Evolutionary conservation across 192 early-diverging fungal genomes (phyloP).

Genomic region (Diversispora eburnea): DNA sequence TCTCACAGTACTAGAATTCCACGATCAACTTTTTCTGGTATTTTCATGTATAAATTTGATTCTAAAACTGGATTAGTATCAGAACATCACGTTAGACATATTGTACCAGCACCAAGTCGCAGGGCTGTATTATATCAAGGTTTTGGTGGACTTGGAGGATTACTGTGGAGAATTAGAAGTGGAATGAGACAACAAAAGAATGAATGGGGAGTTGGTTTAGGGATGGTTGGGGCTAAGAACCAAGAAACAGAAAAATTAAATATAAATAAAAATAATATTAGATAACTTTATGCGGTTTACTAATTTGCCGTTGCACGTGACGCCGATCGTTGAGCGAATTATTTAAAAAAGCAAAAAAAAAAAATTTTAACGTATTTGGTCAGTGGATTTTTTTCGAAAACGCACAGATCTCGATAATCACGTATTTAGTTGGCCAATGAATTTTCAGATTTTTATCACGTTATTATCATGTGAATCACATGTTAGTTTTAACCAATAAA

Average conservation of each 20-base stretch:
- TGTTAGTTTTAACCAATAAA: no score
- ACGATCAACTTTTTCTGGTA: conserved; percentile 17
- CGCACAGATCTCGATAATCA: no score
- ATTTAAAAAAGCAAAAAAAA: no score
- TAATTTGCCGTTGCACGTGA: no score
- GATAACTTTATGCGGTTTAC: no score
- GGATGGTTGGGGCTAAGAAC: conserved; percentile 13
- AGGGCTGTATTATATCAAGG: conserved; percentile 24
- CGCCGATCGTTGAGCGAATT: no score
- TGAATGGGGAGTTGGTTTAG: conserved; percentile 24
- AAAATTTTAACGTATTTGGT: no score
- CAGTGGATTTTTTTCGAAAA: no score
- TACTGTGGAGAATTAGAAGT: conserved; percentile 18
- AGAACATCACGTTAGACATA: conserved; percentile 21
- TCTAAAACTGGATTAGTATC: conserved; percentile 6
- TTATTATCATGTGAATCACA: no score
- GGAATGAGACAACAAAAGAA: conserved; percentile 8
- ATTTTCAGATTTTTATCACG: no score
- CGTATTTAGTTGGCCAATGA: no score
- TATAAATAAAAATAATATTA: neutral
- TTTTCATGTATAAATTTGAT: conserved; percentile 25
- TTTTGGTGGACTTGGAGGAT: conserved; percentile 21
- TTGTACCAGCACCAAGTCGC: conserved; percentile 22
- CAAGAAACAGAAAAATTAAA: neutral
- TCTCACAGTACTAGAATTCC: conserved; percentile 1